Conservation (phyloP, 1,284 basidiomycete species). For the Malassezia furfur region DNA sequence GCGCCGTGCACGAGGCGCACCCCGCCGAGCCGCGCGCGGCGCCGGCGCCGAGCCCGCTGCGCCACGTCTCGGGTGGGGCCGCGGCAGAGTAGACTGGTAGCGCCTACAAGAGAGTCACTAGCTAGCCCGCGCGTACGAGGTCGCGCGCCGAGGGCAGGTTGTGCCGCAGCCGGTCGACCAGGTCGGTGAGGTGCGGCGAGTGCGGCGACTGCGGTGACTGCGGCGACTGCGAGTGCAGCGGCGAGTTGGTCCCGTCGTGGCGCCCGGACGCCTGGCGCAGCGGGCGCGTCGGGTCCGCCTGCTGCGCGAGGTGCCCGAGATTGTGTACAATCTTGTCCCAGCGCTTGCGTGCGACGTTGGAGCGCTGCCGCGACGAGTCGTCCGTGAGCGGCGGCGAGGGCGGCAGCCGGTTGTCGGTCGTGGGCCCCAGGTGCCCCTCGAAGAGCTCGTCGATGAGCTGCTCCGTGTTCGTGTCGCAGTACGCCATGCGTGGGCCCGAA, state of each 20-base stretch:
- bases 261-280: background rate
- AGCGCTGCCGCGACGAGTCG: background rate
- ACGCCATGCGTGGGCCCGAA: slow-evolving; percentile 2
- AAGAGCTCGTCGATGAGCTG: slow-evolving; percentile 15
- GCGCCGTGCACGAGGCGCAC: background rate
- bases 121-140: no score
- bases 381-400: background rate
- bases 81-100: no score
- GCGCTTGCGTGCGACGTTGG: background rate
- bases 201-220: background rate
- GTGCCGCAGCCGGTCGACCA: background rate
- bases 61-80: slow-evolving; percentile 3
- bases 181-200: background rate
- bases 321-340: slow-evolving; percentile 4
- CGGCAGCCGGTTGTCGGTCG: background rate
- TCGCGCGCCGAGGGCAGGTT: no score
- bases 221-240: background rate
- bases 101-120: no score
- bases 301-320: background rate
- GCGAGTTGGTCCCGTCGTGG: background rate
- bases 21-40: background rate
- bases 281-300: background rate
- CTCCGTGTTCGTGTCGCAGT: slow-evolving; percentile 6
- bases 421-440: slow-evolving; percentile 3
- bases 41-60: slow-evolving; percentile 14